Conservation (phyloP, 73 alveolate species). For the Urostyla sp. region DNA sequence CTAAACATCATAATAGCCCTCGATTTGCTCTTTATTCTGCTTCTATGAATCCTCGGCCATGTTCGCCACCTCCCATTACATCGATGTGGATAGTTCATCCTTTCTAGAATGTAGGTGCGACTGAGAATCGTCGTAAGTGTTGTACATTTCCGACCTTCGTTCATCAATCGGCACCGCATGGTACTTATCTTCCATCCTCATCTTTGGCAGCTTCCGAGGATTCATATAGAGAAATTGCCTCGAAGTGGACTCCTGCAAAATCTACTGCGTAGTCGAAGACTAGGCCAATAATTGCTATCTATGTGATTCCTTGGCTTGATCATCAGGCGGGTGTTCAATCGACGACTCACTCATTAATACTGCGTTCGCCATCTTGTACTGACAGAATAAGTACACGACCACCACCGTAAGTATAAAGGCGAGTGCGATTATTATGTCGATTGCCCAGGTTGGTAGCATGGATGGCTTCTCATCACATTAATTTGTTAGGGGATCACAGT, state of each 20-base stretch:
- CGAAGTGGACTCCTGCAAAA: background rate
- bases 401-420: background rate
- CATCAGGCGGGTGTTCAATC: background rate
- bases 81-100: too few species aligned
- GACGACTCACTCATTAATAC: background rate
- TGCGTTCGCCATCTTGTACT: too few species aligned
- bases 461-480: background rate
- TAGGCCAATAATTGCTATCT: background rate
- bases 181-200: background rate
- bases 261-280: background rate
- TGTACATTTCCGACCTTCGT: constrained; percentile 1
- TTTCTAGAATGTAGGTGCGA: too few species aligned
- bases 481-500: background rate
- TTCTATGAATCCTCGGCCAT: too few species aligned
- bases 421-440: constrained; percentile 3
- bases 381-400: background rate
- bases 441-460: constrained; percentile 9
- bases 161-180: constrained; percentile 40
- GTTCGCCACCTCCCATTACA: too few species aligned
- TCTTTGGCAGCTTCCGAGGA: constrained; percentile 24
- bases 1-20: too few species aligned
- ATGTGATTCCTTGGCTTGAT: background rate
- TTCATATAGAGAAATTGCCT: constrained; percentile 30
- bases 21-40: too few species aligned
- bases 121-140: constrained; percentile 50